Evolutionary conservation across 2,329 filamentous ascomycete species (phyloP).

Genomic region (Alternaria alternata): DNA sequence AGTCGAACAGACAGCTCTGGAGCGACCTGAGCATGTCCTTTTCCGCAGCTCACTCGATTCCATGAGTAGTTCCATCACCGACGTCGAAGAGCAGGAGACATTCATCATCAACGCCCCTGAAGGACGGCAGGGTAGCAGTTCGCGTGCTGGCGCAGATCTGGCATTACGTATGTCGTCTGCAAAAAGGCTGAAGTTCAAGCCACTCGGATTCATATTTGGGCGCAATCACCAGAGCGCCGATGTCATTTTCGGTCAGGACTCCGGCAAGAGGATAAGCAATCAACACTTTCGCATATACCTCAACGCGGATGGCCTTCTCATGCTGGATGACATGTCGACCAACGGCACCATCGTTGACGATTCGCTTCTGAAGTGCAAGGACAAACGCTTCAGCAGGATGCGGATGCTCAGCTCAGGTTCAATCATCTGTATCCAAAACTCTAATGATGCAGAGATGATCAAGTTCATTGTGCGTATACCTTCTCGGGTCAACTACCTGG

Average conservation of each 20-base stretch:
- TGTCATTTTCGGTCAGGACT: conserved; percentile 69
- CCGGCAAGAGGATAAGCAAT: conserved; percentile 82
- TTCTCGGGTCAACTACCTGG: conserved; percentile 70
- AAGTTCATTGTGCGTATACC: conserved; percentile 88
- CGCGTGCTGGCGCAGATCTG: conserved; percentile 63
- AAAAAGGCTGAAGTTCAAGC: conserved; percentile 66
- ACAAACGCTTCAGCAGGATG: conserved; percentile 52
- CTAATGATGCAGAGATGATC: conserved; percentile 67
- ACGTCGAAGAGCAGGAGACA: conserved; percentile 55
- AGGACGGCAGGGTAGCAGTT: conserved; percentile 25
- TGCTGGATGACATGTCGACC: conserved; percentile 94
- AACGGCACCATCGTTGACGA: conserved; percentile 92
- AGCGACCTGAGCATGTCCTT: conserved; percentile 68
- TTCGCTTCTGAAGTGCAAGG: conserved; percentile 66
- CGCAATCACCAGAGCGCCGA: conserved; percentile 78
- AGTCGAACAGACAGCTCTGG: conserved; percentile 64
- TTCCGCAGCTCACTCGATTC: conserved; percentile 53
- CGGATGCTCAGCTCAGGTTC: conserved; percentile 76
- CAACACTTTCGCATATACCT: conserved; percentile 95
- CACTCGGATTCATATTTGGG: conserved; percentile 84
- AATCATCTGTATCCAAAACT: conserved; percentile 72
- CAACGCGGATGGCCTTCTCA: conserved; percentile 83
- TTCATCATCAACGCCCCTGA: conserved; percentile 57
- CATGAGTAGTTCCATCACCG: conserved; percentile 47
- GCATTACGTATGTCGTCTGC: conserved; percentile 80